Conservation (phyloP, 2,329 filamentous ascomycete species). For the Alternaria sp. region DNA sequence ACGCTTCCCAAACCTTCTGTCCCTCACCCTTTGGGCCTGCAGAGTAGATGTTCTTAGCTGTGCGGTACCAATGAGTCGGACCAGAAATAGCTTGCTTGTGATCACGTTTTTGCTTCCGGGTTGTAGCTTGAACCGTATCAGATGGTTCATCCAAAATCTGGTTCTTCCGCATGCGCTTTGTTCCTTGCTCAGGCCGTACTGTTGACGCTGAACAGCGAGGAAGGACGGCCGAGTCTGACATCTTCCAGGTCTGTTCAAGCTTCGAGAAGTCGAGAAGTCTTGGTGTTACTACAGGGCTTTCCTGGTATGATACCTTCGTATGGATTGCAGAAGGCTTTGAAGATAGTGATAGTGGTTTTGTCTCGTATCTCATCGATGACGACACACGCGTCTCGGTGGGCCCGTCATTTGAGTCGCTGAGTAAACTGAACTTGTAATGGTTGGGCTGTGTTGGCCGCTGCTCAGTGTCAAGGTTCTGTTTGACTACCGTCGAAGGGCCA, state of each 20-base stretch:
- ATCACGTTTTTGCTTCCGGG: neutral
- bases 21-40: conserved; percentile 35
- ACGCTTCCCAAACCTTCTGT: conserved; percentile 27
- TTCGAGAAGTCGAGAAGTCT: neutral
- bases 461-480: neutral
- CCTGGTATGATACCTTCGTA: neutral
- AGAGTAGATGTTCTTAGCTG: conserved; percentile 28
- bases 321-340: neutral
- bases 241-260: neutral
- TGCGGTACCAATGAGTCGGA: conserved; percentile 1
- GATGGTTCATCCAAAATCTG: neutral
- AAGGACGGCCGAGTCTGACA: neutral
- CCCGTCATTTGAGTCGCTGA: neutral
- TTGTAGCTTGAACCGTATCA: neutral
- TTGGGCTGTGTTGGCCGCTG: neutral
- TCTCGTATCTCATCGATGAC: neutral
- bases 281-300: neutral
- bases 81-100: neutral
- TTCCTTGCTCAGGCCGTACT: neutral
- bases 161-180: neutral
- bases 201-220: neutral
- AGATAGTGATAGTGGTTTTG: neutral
- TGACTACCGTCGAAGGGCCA: neutral
- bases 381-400: neutral
- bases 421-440: neutral